Conservation (phyloP, 2,329 filamentous ascomycete species). For the Plectosphaerella sp. region DNA sequence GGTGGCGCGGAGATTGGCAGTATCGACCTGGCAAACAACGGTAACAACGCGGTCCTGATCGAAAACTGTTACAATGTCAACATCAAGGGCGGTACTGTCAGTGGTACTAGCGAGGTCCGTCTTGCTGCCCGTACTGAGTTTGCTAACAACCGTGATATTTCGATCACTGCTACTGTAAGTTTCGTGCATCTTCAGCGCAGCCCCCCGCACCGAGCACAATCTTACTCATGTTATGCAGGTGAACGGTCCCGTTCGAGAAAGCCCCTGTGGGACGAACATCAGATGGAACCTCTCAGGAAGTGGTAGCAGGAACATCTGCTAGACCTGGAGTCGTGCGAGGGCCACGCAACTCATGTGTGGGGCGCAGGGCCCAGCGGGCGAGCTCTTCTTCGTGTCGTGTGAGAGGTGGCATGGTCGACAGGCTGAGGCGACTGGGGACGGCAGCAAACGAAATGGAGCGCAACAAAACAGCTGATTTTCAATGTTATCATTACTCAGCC, state of each 20-base stretch:
- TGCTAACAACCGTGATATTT: constrained; percentile 46
- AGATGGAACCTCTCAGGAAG: constrained; percentile 45
- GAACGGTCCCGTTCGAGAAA: constrained; percentile 45
- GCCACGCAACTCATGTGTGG: too few relatives aligned
- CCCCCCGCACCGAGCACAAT: background rate
- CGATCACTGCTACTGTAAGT: constrained; percentile 49
- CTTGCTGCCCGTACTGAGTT: constrained; percentile 49
- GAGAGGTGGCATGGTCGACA: too few relatives aligned
- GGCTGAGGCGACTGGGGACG: too few relatives aligned
- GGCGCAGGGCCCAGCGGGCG: too few relatives aligned
- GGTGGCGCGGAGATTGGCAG: constrained; percentile 45
- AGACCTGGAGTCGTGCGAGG: too few relatives aligned
- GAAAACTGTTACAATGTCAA: constrained; percentile 56
- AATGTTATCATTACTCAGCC: too few relatives aligned
- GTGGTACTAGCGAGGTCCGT: constrained; percentile 51
- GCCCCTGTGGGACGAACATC: constrained; percentile 49
- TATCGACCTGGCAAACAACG: constrained; percentile 47
- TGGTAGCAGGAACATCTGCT: constrained; percentile 36
- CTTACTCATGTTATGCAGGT: constrained; percentile 29
- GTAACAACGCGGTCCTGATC: constrained; percentile 51
- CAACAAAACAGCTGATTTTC: too few relatives aligned
- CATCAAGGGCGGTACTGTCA: constrained; percentile 46
- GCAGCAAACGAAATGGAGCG: too few relatives aligned
- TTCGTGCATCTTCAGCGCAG: constrained; percentile 33
- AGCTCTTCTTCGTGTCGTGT: too few relatives aligned